phyloP scores from a whole-genome alignment of 768 basidiomycete genomes.

The Thelephora ganbajun region DNA sequence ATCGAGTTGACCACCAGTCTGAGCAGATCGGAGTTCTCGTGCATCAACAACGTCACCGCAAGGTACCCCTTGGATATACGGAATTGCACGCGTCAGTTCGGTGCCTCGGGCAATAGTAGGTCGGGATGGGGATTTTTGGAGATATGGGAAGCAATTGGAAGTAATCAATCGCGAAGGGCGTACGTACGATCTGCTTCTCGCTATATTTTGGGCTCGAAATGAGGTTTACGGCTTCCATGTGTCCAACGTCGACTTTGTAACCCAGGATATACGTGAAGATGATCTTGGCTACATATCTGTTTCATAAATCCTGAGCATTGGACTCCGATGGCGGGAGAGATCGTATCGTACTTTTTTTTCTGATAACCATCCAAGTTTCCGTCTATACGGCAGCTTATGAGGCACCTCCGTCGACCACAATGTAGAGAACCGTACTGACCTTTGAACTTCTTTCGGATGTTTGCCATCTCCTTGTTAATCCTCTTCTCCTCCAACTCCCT shows the following conservation, averaged over 20 bases:
- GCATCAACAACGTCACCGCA: constrained; percentile 93
- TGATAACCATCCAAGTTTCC: constrained; percentile 84
- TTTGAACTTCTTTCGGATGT: constrained; percentile 98
- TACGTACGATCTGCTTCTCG: constrained; percentile 93
- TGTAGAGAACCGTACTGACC: constrained; percentile 27
- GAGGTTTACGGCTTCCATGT: constrained; percentile 98
- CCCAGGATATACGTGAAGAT: constrained; percentile 98
- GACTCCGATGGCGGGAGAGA: neutral
- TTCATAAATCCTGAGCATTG: neutral
- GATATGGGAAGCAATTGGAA: neutral
- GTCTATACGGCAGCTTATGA: constrained; percentile 26
- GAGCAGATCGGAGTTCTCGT: constrained; percentile 96
- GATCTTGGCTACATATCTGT: constrained; percentile 94
- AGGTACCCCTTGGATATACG: constrained; percentile 68
- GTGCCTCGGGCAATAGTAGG: neutral
- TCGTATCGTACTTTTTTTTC: constrained; percentile 65
- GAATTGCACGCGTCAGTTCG: neutral
- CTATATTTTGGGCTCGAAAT: constrained; percentile 93
- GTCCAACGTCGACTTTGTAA: constrained; percentile 97
- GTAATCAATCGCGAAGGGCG: constrained; percentile 1
- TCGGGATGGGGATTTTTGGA: neutral
- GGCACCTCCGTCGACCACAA: neutral
- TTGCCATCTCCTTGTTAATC: constrained; percentile 99
- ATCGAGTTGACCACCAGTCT: constrained; percentile 97
- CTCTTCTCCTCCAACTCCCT: constrained; percentile 96